phyloP scores from a whole-genome alignment of 2,329 filamentous ascomycete genomes.

The Ophiostoma sp. region DNA sequence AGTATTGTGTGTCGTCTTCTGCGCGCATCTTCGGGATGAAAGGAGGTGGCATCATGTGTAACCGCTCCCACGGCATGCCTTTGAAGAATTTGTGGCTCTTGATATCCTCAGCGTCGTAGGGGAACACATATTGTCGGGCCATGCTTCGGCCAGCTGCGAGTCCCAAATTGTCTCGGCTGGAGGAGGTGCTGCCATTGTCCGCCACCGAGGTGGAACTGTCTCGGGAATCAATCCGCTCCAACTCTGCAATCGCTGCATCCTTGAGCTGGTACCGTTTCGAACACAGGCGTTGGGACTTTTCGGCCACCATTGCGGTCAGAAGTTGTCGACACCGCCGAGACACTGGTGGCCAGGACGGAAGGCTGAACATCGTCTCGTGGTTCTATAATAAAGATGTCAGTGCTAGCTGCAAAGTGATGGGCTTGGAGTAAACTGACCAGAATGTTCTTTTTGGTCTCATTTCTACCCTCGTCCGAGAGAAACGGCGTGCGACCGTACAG shows the following conservation, averaged over 20 bases:
- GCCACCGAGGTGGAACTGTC: neutral
- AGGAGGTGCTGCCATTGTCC: neutral
- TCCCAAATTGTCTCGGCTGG: neutral
- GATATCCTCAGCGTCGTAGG: constrained; percentile 85
- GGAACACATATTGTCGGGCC: constrained; percentile 66
- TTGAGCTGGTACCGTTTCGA: constrained; percentile 71
- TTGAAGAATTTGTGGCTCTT: constrained; percentile 86
- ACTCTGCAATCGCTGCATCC: constrained; percentile 45
- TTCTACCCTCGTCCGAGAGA: constrained; percentile 71
- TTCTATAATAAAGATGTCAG: constrained; percentile 47
- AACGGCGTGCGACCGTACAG: constrained; percentile 92
- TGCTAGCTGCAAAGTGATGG: neutral
- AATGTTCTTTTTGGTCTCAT: constrained; percentile 84
- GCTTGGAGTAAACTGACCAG: constrained; percentile 52
- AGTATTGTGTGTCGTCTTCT: constrained; percentile 80
- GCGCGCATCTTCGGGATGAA: constrained; percentile 73
- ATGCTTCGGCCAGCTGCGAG: constrained; percentile 35
- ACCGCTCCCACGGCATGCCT: constrained; percentile 72
- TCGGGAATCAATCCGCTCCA: constrained; percentile 7
- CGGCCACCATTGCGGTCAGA: constrained; percentile 69
- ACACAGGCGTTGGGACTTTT: constrained; percentile 74
- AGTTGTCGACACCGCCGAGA: constrained; percentile 74
- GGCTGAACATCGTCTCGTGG: constrained; percentile 68
- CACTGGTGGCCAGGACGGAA: constrained; percentile 66
- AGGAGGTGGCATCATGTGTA: constrained; percentile 71